Conservation (phyloP, 2,329 filamentous ascomycete genomes). For the Fusarium sp. region DNA sequence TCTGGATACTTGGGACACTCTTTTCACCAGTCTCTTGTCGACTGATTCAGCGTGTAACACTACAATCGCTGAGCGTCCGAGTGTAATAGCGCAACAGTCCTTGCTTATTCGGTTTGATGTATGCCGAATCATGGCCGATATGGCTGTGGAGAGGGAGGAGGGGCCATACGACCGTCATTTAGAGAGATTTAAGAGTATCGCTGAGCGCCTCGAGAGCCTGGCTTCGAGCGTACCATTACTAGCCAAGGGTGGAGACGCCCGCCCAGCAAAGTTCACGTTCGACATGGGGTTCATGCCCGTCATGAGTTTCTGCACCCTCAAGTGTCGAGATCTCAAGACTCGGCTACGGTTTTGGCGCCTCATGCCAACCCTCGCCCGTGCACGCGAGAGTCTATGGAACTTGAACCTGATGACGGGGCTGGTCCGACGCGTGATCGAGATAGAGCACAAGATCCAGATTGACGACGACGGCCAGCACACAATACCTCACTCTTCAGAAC, state of each 20-base stretch:
- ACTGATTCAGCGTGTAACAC: neutral
- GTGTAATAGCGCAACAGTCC: neutral
- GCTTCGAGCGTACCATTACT: neutral
- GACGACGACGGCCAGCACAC: neutral
- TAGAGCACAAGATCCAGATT: neutral
- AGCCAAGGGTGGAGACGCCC: neutral
- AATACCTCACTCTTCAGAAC: neutral
- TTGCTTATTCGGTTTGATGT: neutral
- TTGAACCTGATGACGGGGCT: neutral
- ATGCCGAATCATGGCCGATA: neutral
- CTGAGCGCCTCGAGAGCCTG: neutral
- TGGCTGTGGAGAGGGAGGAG: neutral
- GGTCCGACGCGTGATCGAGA: neutral
- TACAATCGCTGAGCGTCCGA: neutral
- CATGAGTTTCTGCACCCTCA: neutral
- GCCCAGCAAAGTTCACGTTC: neutral
- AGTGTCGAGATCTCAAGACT: constrained; percentile 1
- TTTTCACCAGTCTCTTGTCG: neutral
- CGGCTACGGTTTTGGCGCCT: neutral
- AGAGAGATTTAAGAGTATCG: neutral
- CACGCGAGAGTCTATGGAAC: constrained; percentile 5
- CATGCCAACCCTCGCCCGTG: neutral
- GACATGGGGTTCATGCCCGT: constrained; percentile 7
- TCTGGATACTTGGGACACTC: neutral
- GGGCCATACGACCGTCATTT: neutral